Percentiles rank a stretch among this genome's conserved stretches.
phyloP scores from a whole-genome alignment of 2,329 filamentous ascomycete species.

The Sarocladium brachiariae region DNA sequence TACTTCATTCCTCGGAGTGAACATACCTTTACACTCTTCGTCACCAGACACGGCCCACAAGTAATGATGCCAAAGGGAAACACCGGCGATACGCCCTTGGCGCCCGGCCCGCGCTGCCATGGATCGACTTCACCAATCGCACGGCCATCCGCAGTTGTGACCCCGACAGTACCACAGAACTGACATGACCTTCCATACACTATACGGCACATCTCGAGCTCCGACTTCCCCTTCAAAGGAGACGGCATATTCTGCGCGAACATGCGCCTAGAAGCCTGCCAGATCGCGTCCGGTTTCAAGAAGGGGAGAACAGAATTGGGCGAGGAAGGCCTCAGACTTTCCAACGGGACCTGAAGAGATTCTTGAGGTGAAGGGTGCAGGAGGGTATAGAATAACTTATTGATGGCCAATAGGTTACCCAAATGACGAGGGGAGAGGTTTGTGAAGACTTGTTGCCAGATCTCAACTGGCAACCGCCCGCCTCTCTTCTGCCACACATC shows the following conservation, averaged over 20 bases:
- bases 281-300: constrained; percentile 58
- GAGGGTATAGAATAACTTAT: constrained; percentile 57
- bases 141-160: constrained; percentile 14
- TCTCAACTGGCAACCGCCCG: constrained; percentile 45
- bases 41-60: constrained; percentile 60
- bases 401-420: constrained; percentile 59
- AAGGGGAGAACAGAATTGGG: constrained; percentile 18
- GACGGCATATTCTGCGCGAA: constrained; percentile 62
- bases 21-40: constrained; percentile 58
- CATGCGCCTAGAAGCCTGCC: constrained; percentile 60
- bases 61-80: constrained; percentile 65
- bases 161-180: constrained; percentile 48
- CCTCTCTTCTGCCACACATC: constrained; percentile 3
- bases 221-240: constrained; percentile 57
- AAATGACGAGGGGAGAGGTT: constrained; percentile 57
- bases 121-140: constrained; percentile 23
- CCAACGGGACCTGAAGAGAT: constrained; percentile 17
- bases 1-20: not conserved
- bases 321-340: constrained; percentile 11
- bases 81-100: constrained; percentile 52
- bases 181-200: constrained; percentile 59
- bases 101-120: constrained; percentile 56
- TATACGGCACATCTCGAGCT: constrained; percentile 72
- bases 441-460: constrained; percentile 66
- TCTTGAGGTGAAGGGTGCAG: constrained; percentile 41